Evolutionary conservation across 1,284 basidiomycete species (phyloP).

Genomic region (Pseudozyma tsukubaensis): DNA sequence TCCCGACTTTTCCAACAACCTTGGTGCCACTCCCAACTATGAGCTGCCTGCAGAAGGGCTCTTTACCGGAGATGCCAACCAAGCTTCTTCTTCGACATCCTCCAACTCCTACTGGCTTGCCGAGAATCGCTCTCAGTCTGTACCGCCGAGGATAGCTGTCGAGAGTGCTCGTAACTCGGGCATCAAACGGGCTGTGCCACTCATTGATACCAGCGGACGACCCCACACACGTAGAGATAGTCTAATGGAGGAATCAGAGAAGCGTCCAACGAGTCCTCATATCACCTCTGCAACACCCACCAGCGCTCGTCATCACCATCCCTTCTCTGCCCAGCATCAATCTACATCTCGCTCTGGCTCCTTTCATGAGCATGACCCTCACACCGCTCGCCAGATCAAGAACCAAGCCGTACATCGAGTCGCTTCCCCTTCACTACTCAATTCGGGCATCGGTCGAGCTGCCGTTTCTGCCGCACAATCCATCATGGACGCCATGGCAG

Average conservation of each 20-base stretch:
- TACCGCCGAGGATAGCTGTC: conserved; percentile 32
- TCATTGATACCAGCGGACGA: conserved; percentile 39
- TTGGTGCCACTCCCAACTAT: conserved; percentile 51
- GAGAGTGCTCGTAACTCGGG: conserved; percentile 20
- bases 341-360: conserved; percentile 27
- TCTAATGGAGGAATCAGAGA: conserved; percentile 41
- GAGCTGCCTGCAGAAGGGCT: conserved; percentile 45
- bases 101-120: conserved; percentile 26
- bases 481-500: conserved; percentile 55
- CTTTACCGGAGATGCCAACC: conserved; percentile 16
- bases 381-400: conserved; percentile 14
- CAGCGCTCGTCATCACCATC: conserved; percentile 34
- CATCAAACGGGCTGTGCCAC: conserved; percentile 23
- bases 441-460: conserved; percentile 44
- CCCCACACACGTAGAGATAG: conserved; percentile 31
- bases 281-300: conserved; percentile 53
- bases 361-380: conserved; percentile 31
- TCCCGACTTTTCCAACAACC: conserved; percentile 6
- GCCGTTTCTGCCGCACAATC: conserved; percentile 59
- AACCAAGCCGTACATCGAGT: conserved; percentile 28
- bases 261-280: conserved; percentile 56
- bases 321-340: conserved; percentile 17
- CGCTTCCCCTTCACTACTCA: conserved; percentile 38
- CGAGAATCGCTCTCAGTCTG: conserved; percentile 38
- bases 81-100: conserved; percentile 9